These are phyloP conservation scores for apple (Malus domestica) DNA, from an alignment of 306 rosid genomes.

Conservation along the genomic window ASM211411v1 NC_041798.1:17714501-17715000, in stretches of 20 bases:
- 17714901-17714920: neutral
- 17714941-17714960: too few species aligned
- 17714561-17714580: neutral
- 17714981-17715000: too few species aligned
- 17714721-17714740: neutral
- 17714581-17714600: neutral
- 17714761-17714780: neutral
- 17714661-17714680: neutral
- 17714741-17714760: neutral
- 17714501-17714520: neutral
- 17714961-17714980: too few species aligned
- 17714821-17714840: slow-evolving; percentile 1
- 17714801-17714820: neutral
- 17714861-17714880: neutral
- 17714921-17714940: too few species aligned
- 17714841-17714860: slow-evolving; percentile 3
- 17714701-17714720: neutral
- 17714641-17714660: slow-evolving; percentile 2
- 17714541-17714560: neutral
- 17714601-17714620: neutral
- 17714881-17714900: neutral
- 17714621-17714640: slow-evolving; percentile 7
- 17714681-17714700: neutral
- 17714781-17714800: neutral
- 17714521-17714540: neutral